phyloP scores from a whole-genome alignment of 257 asterid species.

The Schizonepeta tenuifolia region DNA sequence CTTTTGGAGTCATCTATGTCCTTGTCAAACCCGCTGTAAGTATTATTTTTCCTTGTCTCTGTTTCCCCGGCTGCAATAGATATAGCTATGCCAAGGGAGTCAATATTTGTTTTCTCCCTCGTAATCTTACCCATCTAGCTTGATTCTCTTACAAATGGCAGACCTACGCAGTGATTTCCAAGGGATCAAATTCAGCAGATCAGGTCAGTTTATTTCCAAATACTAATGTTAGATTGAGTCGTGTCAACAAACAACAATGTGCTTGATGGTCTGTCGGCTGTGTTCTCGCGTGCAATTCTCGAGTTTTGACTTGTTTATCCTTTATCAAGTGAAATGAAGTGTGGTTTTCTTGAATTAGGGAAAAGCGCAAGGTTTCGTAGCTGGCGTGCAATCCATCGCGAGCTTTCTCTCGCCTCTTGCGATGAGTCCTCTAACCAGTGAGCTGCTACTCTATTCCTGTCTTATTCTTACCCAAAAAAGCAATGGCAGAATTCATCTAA shows the following conservation, averaged over 20 bases:
- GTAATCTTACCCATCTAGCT: constrained; percentile 28
- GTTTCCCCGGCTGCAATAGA: background rate
- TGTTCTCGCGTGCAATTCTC: background rate
- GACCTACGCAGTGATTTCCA: constrained; percentile 89
- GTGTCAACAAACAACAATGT: background rate
- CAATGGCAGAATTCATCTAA: background rate
- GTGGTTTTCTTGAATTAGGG: constrained; percentile 52
- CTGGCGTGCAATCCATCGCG: constrained; percentile 78
- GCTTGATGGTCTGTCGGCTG: background rate
- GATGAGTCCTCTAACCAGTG: constrained; percentile 91
- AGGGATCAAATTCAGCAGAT: constrained; percentile 68
- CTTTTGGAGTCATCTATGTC: constrained; percentile 79
- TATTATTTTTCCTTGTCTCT: constrained; percentile 7
- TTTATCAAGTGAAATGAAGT: background rate
- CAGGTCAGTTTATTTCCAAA: constrained; percentile 57
- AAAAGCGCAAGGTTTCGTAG: constrained; percentile 88
- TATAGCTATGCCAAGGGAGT: constrained; percentile 10
- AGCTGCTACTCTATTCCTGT: constrained; percentile 33
- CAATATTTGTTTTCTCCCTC: background rate
- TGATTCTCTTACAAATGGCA: constrained; percentile 34
- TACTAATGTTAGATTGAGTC: background rate
- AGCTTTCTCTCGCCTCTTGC: constrained; percentile 86
- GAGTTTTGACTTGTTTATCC: background rate
- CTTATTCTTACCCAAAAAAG: background rate
- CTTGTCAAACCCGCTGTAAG: constrained; percentile 96